These are phyloP conservation scores for Lodderomyces beijingensis DNA, from an alignment of 1,139 yeast genomes.

Conservation along the genomic window DNA sequence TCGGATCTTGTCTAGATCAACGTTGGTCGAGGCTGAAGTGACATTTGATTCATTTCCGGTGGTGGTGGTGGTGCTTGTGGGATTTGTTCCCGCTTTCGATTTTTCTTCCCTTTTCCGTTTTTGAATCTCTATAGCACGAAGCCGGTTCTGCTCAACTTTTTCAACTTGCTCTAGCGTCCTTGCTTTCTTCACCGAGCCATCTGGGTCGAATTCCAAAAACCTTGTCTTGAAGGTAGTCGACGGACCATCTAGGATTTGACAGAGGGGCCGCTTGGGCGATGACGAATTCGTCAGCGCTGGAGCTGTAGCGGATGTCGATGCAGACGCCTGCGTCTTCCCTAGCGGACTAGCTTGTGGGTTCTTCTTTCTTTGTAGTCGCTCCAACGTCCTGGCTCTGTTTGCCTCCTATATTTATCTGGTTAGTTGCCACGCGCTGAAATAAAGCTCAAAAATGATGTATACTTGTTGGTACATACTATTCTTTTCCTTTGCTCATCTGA, in stretches of 20 bases:
- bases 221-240: constrained; percentile 12
- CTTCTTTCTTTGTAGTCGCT: constrained; percentile 45
- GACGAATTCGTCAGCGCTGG: background rate
- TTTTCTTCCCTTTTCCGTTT: constrained; percentile 30
- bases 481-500: constrained; percentile 3
- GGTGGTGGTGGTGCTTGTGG: constrained; percentile 4
- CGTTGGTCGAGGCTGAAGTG: constrained; percentile 8
- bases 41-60: constrained; percentile 10
- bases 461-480: constrained; percentile 4
- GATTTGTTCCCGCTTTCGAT: constrained; percentile 10
- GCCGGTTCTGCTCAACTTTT: constrained; percentile 54
- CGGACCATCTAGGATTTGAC: constrained; percentile 12
- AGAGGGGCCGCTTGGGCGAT: constrained; percentile 8
- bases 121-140: constrained; percentile 53
- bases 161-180: constrained; percentile 50
- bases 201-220: constrained; percentile 12
- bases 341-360: constrained; percentile 1
- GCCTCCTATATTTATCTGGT: constrained; percentile 48
- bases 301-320: constrained; percentile 14
- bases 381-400: constrained; percentile 56
- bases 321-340: constrained; percentile 14
- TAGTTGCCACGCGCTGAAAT: too few species aligned
- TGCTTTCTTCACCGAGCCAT: constrained; percentile 16
- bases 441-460: too few species aligned
- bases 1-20: constrained; percentile 10